These are phyloP conservation scores for barrel medic (Medicago truncatula) DNA, from an alignment of 306 rosid species.

Conservation along the genomic window MtrunA17r5.0-ANR NC_053045.1:58018001-58018500, in stretches of 20 bases:
- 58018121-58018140: constrained; percentile 18
- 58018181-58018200: constrained; percentile 2
- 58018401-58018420: no score
- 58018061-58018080: no score
- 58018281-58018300: background rate
- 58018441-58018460: no score
- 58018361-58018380: no score
- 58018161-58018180: constrained; percentile 9
- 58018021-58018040: no score
- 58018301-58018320: background rate
- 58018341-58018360: background rate
- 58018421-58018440: no score
- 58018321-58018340: background rate
- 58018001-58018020: no score
- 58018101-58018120: constrained; percentile 20
- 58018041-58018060: no score
- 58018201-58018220: background rate
- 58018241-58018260: background rate
- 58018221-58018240: background rate
- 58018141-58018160: constrained; percentile 23
- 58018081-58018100: no score
- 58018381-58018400: no score
- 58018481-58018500: no score
- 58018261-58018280: background rate
- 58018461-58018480: no score